Conservation (phyloP, 225 moss, liverwort and hornwort species). For the Takakia lepidozioides region DNA sequence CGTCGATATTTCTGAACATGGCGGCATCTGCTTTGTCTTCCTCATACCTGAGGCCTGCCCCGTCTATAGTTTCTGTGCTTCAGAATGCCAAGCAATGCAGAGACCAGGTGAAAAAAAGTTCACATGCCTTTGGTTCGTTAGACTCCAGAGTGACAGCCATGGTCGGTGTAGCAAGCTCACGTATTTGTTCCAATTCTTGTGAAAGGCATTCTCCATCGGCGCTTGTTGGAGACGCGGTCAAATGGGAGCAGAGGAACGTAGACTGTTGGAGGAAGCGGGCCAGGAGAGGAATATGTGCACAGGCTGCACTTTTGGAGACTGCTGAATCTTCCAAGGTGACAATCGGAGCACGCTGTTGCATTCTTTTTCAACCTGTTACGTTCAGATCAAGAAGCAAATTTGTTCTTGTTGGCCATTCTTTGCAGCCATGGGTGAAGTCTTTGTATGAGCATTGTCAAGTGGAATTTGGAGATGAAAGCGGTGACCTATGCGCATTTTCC, state of each 20-base stretch:
- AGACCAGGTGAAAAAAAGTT: too few relatives aligned
- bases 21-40: too few relatives aligned
- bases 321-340: constrained; percentile 57
- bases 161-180: too few relatives aligned
- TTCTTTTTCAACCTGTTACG: not conserved
- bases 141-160: too few relatives aligned
- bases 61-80: too few relatives aligned
- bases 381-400: not conserved
- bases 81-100: too few relatives aligned
- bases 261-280: constrained; percentile 10
- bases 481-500: not conserved
- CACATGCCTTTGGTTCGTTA: too few relatives aligned
- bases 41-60: too few relatives aligned
- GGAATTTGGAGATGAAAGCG: not conserved
- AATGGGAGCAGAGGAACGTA: constrained; percentile 14
- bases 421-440: not conserved
- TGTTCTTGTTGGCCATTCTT: not conserved
- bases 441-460: not conserved
- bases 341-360: not conserved
- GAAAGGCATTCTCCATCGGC: too few relatives aligned
- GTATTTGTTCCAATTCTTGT: too few relatives aligned
- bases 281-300: constrained; percentile 23
- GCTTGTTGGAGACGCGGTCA: not conserved
- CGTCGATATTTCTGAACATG: too few relatives aligned
- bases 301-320: constrained; percentile 51